phyloP scores from a whole-genome alignment of 106 monocot genomes.

The Dendrobium huoshanense region DNA sequence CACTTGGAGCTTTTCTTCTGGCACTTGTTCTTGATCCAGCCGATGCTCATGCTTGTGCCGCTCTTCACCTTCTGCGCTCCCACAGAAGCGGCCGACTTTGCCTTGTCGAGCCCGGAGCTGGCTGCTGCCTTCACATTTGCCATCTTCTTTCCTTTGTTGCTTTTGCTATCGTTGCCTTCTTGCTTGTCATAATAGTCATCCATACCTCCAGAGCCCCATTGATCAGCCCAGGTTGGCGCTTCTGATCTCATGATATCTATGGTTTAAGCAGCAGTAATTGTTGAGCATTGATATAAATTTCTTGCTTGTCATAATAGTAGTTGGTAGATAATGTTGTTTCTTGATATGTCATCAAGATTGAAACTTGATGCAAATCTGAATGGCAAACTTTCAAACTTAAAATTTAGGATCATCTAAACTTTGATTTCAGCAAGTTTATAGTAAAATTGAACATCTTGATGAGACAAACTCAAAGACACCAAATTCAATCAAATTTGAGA shows the following conservation, averaged over 20 bases:
- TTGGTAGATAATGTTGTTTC: too few relatives aligned
- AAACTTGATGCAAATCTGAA: too few relatives aligned
- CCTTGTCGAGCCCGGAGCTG: constrained; percentile 39
- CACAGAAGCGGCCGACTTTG: constrained; percentile 32
- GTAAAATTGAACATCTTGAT: too few relatives aligned
- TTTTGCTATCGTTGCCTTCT: not conserved
- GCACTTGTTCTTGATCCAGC: constrained; percentile 66
- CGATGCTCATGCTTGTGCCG: constrained; percentile 40
- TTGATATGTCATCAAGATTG: too few relatives aligned
- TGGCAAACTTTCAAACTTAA: too few relatives aligned
- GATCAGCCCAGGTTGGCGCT: constrained; percentile 43
- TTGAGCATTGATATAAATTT: too few relatives aligned
- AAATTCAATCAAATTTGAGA: too few relatives aligned
- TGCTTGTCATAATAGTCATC: constrained; percentile 5
- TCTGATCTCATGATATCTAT: constrained; percentile 26
- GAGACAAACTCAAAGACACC: too few relatives aligned
- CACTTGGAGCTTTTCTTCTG: constrained; percentile 53
- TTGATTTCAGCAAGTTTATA: too few relatives aligned
- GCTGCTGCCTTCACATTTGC: constrained; percentile 48
- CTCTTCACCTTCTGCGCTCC: constrained; percentile 63
- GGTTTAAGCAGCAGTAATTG: too few relatives aligned
- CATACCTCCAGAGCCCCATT: constrained; percentile 18
- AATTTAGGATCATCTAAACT: too few relatives aligned
- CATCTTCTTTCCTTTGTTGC: constrained; percentile 30
- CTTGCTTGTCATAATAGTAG: too few relatives aligned